phyloP scores from a whole-genome alignment of 164 flowering plant genomes.

The Magnolia kwangsiensis region DNA sequence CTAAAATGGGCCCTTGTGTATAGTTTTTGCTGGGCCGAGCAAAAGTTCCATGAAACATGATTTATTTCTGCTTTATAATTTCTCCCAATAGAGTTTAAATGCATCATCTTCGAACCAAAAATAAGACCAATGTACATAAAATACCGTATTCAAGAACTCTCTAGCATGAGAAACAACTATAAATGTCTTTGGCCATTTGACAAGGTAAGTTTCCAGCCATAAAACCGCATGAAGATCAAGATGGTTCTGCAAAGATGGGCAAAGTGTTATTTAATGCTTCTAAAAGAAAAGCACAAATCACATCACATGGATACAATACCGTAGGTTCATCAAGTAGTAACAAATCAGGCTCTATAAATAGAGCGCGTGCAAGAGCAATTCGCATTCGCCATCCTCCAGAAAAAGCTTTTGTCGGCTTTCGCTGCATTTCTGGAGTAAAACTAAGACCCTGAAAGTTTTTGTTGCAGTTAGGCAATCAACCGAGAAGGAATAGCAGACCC shows the following conservation, averaged over 20 bases:
- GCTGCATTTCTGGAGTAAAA: constrained; percentile 93
- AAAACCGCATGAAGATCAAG: constrained; percentile 99
- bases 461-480: background rate
- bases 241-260: constrained; percentile 67
- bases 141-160: constrained; percentile 94
- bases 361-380: constrained; percentile 97
- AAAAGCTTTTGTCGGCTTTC: constrained; percentile 76
- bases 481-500: background rate
- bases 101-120: background rate
- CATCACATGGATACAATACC: constrained; percentile 25
- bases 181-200: constrained; percentile 96
- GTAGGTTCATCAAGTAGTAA: constrained; percentile 98
- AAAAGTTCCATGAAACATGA: background rate
- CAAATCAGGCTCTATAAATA: constrained; percentile 93
- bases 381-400: constrained; percentile 99
- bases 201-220: constrained; percentile 88
- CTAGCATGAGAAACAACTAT: constrained; percentile 99
- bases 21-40: background rate
- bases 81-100: background rate
- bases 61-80: background rate
- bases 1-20: background rate
- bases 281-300: background rate
- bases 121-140: background rate
- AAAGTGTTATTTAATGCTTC: background rate
- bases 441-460: constrained; percentile 77